Percentiles rank a stretch among this genome's conserved stretches.
These are phyloP conservation scores for Viola odorata DNA, from an alignment of 345 rosid genomes.

Conservation along the genomic window DNA sequence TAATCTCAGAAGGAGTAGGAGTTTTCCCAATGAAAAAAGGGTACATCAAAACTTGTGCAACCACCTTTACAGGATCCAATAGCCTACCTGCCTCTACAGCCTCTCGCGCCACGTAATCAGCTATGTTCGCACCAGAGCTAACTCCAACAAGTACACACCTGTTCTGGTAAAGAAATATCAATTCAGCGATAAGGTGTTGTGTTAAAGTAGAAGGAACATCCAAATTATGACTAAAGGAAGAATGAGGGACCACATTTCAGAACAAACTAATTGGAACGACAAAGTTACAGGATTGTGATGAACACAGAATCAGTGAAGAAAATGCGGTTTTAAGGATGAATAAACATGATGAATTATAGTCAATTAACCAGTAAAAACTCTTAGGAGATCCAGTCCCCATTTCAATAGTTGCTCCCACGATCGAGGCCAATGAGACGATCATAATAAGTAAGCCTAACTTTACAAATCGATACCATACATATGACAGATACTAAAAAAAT, in stretches of 20 bases:
- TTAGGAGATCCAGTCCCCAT: no score
- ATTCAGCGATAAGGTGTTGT: neutral
- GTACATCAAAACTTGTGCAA: constrained; percentile 85
- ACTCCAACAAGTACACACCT: constrained; percentile 92
- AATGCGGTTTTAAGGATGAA: no score
- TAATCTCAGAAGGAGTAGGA: constrained; percentile 83
- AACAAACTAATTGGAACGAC: neutral
- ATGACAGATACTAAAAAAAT: no score
- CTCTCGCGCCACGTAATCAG: constrained; percentile 66
- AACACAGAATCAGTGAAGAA: neutral
- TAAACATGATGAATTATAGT: no score
- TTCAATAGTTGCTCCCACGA: no score
- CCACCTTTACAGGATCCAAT: constrained; percentile 81
- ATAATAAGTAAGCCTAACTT: no score
- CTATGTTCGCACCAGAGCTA: constrained; percentile 91
- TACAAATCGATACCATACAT: no score
- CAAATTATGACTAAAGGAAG: neutral
- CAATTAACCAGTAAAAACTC: no score
- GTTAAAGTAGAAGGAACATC: neutral
- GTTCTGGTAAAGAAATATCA: constrained; percentile 20
- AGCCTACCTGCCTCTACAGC: constrained; percentile 66
- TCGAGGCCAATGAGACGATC: no score
- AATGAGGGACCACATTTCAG: neutral
- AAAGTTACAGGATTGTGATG: neutral
- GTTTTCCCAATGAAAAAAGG: constrained; percentile 81